These are phyloP conservation scores for Aspergillus phoenicis DNA, from an alignment of 2,329 filamentous ascomycete species.

Conservation along the genomic window DNA sequence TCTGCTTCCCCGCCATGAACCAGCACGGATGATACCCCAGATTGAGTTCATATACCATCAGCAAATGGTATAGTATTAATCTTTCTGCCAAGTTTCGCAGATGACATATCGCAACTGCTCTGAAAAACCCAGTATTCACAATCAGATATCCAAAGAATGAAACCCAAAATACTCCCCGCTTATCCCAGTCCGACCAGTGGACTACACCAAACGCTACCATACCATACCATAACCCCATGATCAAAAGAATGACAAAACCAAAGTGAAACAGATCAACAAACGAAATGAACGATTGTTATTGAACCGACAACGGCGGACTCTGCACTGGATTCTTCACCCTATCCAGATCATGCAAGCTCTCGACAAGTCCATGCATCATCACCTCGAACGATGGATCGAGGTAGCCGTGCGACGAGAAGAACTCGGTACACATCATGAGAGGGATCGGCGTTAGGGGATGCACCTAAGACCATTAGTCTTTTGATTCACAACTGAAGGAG, in stretches of 20 bases:
- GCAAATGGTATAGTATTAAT: no score
- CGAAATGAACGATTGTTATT: neutral
- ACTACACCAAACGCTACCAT: neutral
- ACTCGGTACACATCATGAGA: conserved; percentile 25
- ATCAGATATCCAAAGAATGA: no score
- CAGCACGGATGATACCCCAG: no score
- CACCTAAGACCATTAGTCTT: conserved; percentile 7
- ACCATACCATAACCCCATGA: neutral
- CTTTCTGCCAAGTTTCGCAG: no score
- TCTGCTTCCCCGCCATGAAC: no score
- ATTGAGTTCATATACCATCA: no score
- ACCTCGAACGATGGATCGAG: conserved; percentile 22
- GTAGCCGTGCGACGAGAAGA: conserved; percentile 22
- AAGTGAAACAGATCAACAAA: neutral
- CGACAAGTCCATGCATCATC: conserved; percentile 21
- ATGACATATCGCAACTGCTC: no score
- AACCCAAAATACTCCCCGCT: neutral
- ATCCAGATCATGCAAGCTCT: conserved; percentile 22
- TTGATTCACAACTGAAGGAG: neutral
- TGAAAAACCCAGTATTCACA: no score
- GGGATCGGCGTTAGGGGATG: conserved; percentile 26
- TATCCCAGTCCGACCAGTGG: neutral
- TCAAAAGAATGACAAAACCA: neutral
- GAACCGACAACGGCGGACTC: conserved; percentile 12
- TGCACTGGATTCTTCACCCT: conserved; percentile 21